Evolutionary conservation across 1,139 yeast species (phyloP).

Genomic region (Hyphopichia pseudoburtonii): DNA sequence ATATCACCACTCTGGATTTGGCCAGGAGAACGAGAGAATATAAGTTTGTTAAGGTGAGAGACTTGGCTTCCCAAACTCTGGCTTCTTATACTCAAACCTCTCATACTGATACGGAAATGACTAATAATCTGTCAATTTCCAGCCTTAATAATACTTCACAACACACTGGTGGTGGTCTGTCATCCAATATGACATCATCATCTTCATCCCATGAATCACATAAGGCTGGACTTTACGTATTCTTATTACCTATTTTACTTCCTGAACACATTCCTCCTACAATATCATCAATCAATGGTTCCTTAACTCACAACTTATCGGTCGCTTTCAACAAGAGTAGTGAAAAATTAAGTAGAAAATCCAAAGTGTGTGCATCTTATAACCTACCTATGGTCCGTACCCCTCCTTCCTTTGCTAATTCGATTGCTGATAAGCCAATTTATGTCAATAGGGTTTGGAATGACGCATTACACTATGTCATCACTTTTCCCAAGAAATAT

Average conservation of each 20-base stretch:
- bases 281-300: slow-evolving; percentile 55
- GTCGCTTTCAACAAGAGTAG: slow-evolving; percentile 33
- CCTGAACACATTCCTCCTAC: slow-evolving; percentile 76
- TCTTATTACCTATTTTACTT: slow-evolving; percentile 67
- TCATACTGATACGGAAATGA: background rate
- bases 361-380: slow-evolving; percentile 29
- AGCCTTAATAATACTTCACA: background rate
- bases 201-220: slow-evolving; percentile 13
- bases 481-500: slow-evolving; percentile 74
- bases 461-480: slow-evolving; percentile 72
- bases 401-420: slow-evolving; percentile 76
- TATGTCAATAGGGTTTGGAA: slow-evolving; percentile 84
- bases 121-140: background rate
- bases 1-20: slow-evolving; percentile 33
- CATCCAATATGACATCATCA: slow-evolving; percentile 1
- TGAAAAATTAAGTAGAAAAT: slow-evolving; percentile 37
- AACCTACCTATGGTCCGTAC: slow-evolving; percentile 63
- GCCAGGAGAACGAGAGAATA: slow-evolving; percentile 40
- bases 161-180: too few species aligned
- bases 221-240: slow-evolving; percentile 79
- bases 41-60: slow-evolving; percentile 23
- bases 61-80: slow-evolving; percentile 14
- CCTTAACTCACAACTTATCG: slow-evolving; percentile 36
- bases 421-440: slow-evolving; percentile 77
- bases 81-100: background rate